Conservation (phyloP, 495 filamentous ascomycete genomes). For the Mytilinidion resinicola region DNA sequence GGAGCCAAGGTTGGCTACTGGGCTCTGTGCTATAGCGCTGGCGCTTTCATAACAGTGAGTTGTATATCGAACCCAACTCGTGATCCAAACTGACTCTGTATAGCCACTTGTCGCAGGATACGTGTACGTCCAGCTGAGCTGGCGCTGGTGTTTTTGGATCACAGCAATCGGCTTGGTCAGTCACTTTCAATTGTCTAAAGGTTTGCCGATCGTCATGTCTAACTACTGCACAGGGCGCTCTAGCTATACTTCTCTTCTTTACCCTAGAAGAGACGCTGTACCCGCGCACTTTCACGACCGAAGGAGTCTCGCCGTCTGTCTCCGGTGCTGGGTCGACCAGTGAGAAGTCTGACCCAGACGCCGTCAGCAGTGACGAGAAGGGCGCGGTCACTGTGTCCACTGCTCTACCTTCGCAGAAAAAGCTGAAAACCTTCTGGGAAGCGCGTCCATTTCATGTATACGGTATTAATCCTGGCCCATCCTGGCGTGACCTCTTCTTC, state of each 20-base stretch:
- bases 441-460: not conserved
- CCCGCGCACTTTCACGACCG: not conserved
- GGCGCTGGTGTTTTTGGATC: not conserved
- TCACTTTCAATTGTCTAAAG: not conserved
- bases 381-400: not conserved
- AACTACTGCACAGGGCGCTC: not conserved
- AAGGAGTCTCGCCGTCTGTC: not conserved
- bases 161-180: not conserved
- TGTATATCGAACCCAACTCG: not conserved
- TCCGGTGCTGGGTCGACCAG: not conserved
- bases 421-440: not conserved
- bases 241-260: not conserved
- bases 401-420: not conserved
- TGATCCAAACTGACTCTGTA: not conserved
- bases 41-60: not conserved
- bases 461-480: not conserved
- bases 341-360: not conserved
- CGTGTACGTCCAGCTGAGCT: not conserved
- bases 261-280: not conserved
- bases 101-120: not conserved
- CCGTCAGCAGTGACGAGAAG: not conserved
- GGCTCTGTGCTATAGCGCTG: not conserved
- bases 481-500: slow-evolving; percentile 23
- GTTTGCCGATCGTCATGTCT: not conserved
- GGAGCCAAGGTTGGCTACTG: not conserved